These are phyloP conservation scores for Ocimum tenuiflorum DNA, from an alignment of 257 asterid genomes.

Conservation along the genomic window DNA sequence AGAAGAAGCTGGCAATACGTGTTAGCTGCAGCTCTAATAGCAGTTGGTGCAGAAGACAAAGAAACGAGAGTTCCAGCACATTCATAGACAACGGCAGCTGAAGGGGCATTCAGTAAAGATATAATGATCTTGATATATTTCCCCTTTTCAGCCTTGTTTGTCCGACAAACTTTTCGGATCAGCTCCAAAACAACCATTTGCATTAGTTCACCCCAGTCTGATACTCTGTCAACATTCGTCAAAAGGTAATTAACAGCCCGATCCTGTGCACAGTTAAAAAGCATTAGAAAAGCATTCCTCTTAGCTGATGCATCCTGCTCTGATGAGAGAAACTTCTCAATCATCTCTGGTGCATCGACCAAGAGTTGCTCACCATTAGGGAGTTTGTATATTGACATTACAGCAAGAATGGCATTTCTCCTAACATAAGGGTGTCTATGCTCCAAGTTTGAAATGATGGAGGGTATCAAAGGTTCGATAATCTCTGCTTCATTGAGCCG, in stretches of 20 bases:
- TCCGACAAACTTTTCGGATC: slow-evolving; percentile 83
- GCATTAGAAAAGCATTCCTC: slow-evolving; percentile 94
- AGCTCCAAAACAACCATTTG: slow-evolving; percentile 93
- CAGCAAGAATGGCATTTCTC: slow-evolving; percentile 80
- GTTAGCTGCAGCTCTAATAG: slow-evolving; percentile 86
- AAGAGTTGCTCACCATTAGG: slow-evolving; percentile 86
- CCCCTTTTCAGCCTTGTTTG: slow-evolving; percentile 84
- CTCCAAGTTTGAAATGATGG: slow-evolving; percentile 74
- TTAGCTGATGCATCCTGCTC: slow-evolving; percentile 89
- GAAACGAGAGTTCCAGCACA: slow-evolving; percentile 96
- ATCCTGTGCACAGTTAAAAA: slow-evolving; percentile 80
- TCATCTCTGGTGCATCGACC: slow-evolving; percentile 96
- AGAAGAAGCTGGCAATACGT: slow-evolving; percentile 87
- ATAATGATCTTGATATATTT: slow-evolving; percentile 80
- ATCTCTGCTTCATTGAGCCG: slow-evolving; percentile 82
- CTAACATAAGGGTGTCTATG: slow-evolving; percentile 79
- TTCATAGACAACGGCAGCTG: slow-evolving; percentile 86
- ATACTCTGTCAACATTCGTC: slow-evolving; percentile 64
- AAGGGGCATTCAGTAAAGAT: slow-evolving; percentile 68
- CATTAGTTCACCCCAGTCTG: slow-evolving; percentile 85
- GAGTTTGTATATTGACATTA: slow-evolving; percentile 80
- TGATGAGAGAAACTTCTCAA: slow-evolving; percentile 65
- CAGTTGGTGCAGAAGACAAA: slow-evolving; percentile 90
- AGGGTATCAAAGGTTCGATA: slow-evolving; percentile 81
- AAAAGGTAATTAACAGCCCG: slow-evolving; percentile 74